Conservation (phyloP, 2,329 filamentous ascomycete species). For the Drechslerella stenobrocha region DNA sequence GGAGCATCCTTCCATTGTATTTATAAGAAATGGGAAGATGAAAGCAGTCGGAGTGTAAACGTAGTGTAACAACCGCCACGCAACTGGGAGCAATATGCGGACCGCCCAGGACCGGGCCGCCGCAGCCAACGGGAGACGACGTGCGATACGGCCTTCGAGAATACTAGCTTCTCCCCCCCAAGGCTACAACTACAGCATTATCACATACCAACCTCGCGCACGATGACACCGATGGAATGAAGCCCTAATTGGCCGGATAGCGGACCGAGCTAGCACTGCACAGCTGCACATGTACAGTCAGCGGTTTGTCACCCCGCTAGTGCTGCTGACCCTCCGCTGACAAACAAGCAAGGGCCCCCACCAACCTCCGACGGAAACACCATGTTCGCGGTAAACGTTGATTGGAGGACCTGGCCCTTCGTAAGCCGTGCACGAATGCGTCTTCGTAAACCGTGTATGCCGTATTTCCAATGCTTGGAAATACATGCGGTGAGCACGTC, state of each 20-base stretch:
- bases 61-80: no score
- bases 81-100: no score
- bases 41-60: constrained; percentile 8
- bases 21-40: constrained; percentile 36
- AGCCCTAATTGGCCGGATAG: no score
- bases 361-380: background rate
- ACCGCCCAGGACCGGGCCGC: no score
- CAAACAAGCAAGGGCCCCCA: constrained; percentile 30
- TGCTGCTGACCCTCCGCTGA: constrained; percentile 43
- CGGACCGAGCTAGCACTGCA: background rate
- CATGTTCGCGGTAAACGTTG: background rate
- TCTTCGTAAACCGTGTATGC: background rate
- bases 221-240: no score
- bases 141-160: no score
- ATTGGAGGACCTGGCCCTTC: background rate
- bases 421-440: background rate
- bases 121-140: no score
- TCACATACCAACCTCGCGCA: no score
- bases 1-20: constrained; percentile 38
- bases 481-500: constrained; percentile 1
- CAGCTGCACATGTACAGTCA: constrained; percentile 27
- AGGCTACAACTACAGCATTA: no score
- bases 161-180: no score
- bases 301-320: constrained; percentile 38
- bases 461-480: constrained; percentile 49